A percentile compares a stretch with the other conserved stretches of the same genome.
Conservation (phyloP, 306 rosid species). For the Trifolium dubium region DNA sequence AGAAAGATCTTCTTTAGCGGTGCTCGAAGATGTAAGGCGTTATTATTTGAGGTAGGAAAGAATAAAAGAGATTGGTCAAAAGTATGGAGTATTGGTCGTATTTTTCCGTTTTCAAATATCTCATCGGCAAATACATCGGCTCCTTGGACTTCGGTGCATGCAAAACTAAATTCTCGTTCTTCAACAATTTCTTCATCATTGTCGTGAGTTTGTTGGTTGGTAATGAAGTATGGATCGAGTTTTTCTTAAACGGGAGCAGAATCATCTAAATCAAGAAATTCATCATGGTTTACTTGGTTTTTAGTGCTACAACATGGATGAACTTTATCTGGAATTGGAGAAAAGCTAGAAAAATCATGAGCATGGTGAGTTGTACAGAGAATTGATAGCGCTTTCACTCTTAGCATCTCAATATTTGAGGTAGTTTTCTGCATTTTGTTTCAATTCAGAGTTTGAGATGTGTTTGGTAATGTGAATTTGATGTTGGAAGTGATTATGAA, state of each 20-base stretch:
- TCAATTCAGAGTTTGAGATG: too few species aligned
- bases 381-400: neutral
- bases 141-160: neutral
- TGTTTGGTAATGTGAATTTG: too few species aligned
- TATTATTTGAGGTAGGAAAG: neutral
- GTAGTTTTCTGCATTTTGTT: too few species aligned
- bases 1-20: constrained; percentile 53
- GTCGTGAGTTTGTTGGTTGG: neutral
- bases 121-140: constrained; percentile 49
- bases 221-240: neutral
- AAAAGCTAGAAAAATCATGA: neutral
- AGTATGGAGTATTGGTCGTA: constrained; percentile 50
- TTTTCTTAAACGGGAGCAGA: neutral
- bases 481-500: too few species aligned
- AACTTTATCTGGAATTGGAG: neutral
- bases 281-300: neutral
- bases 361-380: neutral
- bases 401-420: neutral
- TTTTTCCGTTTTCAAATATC: constrained; percentile 60
- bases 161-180: neutral
- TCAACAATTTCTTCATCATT: neutral
- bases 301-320: neutral
- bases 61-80: constrained; percentile 48
- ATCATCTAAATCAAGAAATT: neutral
- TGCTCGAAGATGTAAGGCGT: constrained; percentile 27